Evolutionary conservation across 2,329 filamentous ascomycete genomes (phyloP).

Genomic region (Epichloe amarillans): DNA sequence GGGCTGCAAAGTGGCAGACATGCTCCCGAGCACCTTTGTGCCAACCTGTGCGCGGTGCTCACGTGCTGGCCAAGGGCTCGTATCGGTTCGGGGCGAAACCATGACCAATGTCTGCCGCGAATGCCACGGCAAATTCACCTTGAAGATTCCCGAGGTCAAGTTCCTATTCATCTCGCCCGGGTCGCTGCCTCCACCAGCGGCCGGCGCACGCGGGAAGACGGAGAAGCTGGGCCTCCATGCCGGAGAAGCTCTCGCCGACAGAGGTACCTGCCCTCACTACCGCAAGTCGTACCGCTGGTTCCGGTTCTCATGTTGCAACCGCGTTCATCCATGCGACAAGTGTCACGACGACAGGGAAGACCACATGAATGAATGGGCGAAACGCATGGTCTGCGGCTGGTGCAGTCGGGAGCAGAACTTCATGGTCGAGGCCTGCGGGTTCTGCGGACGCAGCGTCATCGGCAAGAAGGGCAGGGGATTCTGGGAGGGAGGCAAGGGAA

Average conservation of each 20-base stretch:
- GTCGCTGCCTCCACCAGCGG: conserved; percentile 25
- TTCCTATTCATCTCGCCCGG: conserved; percentile 57
- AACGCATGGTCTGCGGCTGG: conserved; percentile 70
- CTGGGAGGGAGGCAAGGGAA: conserved; percentile 80
- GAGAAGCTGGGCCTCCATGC: conserved; percentile 44
- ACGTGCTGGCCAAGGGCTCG: conserved; percentile 51
- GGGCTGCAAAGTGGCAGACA: conserved; percentile 60
- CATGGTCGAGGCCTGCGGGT: conserved; percentile 58
- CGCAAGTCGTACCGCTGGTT: conserved; percentile 49
- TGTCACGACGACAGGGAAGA: conserved; percentile 63
- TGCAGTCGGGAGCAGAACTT: conserved; percentile 75
- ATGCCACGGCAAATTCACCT: conserved; percentile 69
- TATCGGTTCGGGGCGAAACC: conserved; percentile 60
- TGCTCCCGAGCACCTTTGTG: conserved; percentile 67
- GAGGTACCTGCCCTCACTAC: conserved; percentile 45
- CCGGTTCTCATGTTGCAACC: conserved; percentile 48
- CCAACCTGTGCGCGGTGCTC: conserved; percentile 71
- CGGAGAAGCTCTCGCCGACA: conserved; percentile 40
- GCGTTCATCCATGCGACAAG: conserved; percentile 49
- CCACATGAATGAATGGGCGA: conserved; percentile 70
- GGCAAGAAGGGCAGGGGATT: conserved; percentile 56
- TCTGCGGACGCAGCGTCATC: conserved; percentile 59
- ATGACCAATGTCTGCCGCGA: conserved; percentile 63
- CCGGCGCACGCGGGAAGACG: conserved; percentile 30
- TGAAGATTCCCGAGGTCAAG: conserved; percentile 65